Conservation (phyloP, 257 asterid genomes). For the Lavandula angustifolia region DNA sequence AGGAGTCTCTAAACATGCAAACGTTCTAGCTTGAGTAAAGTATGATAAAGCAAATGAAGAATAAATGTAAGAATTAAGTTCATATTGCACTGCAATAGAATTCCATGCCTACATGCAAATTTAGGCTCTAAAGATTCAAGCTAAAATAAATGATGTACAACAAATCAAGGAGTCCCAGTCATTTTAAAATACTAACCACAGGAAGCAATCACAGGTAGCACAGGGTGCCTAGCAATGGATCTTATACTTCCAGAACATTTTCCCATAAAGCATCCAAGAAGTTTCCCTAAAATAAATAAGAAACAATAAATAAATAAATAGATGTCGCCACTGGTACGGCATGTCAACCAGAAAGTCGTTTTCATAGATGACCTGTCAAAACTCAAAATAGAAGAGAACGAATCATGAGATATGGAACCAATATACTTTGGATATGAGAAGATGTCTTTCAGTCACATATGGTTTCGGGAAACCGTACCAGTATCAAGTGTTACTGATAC, state of each 20-base stretch:
- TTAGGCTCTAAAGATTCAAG: conserved; percentile 11
- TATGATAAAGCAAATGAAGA: background rate
- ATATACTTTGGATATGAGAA: background rate
- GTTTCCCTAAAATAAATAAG: conserved; percentile 56
- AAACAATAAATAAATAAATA: background rate
- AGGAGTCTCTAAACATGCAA: background rate
- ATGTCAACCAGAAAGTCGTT: background rate
- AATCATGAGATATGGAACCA: conserved; percentile 10
- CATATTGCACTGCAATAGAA: background rate
- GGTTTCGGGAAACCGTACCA: background rate
- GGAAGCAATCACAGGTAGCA: conserved; percentile 85
- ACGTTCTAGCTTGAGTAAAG: background rate
- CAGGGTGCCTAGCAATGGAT: conserved; percentile 79
- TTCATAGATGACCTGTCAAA: conserved; percentile 4
- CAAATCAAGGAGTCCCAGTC: background rate
- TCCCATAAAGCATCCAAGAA: conserved; percentile 84
- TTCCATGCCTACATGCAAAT: background rate
- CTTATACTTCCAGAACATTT: conserved; percentile 94
- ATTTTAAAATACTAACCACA: conserved; percentile 61
- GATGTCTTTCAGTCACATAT: background rate
- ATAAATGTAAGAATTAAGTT: background rate
- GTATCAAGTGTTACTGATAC: conserved; percentile 3
- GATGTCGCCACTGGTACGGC: background rate
- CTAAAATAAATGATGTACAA: background rate
- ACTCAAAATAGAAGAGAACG: background rate